Evolutionary conservation across 2,329 filamentous ascomycete species (phyloP).

Genomic region (Diaporthe vexans): DNA sequence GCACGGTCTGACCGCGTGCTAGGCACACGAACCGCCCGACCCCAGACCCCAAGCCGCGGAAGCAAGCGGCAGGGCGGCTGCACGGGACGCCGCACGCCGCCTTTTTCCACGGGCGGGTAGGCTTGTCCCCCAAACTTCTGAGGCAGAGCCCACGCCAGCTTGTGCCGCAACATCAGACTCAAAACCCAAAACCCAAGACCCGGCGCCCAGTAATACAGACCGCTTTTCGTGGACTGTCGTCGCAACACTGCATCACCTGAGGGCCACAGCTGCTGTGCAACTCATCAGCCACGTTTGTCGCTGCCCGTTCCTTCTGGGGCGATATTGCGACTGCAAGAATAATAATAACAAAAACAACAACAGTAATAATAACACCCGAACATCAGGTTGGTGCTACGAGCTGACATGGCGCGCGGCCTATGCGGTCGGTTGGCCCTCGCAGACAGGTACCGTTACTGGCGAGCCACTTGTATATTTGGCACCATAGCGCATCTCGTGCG

Average conservation of each 20-base stretch:
- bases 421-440: neutral
- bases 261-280: conserved; percentile 5
- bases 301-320: neutral
- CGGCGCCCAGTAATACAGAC: conserved; percentile 30
- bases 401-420: neutral
- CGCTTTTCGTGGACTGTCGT: neutral
- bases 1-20: conserved; percentile 6
- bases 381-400: neutral
- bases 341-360: neutral
- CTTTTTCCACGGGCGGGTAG: neutral
- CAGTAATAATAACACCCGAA: neutral
- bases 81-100: conserved; percentile 4
- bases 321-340: neutral
- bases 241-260: conserved; percentile 7
- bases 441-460: too few relatives aligned
- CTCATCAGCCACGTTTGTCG: conserved; percentile 8
- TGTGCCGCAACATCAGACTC: conserved; percentile 29
- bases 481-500: conserved; percentile 2
- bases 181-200: conserved; percentile 15
- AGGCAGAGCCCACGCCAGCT: conserved; percentile 10
- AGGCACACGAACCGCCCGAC: neutral
- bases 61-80: conserved; percentile 17
- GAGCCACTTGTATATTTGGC: neutral
- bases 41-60: neutral
- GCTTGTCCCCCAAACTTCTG: conserved; percentile 17